These are phyloP conservation scores for Beauveria pseudobassiana DNA, from an alignment of 2,329 filamentous ascomycete genomes.

Conservation along the genomic window DNA sequence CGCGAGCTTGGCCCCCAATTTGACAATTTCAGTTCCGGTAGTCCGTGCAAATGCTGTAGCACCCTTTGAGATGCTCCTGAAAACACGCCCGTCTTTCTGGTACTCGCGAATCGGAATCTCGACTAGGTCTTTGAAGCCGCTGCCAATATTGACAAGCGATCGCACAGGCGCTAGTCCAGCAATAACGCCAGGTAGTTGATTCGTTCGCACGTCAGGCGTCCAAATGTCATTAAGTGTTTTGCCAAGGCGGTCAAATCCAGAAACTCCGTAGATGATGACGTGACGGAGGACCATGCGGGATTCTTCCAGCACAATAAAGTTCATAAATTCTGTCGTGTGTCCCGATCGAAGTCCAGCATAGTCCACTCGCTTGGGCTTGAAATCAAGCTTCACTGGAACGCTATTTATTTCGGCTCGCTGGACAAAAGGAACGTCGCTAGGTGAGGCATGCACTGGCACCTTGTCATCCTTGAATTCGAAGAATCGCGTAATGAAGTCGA, in stretches of 20 bases:
- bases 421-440: constrained; percentile 74
- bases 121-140: constrained; percentile 77
- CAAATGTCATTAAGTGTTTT: constrained; percentile 91
- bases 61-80: constrained; percentile 88
- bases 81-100: constrained; percentile 83
- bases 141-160: constrained; percentile 83
- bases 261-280: constrained; percentile 86
- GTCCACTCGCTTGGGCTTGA: constrained; percentile 97
- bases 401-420: constrained; percentile 83
- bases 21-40: constrained; percentile 89
- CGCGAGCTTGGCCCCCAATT: constrained; percentile 86
- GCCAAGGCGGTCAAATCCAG: constrained; percentile 83
- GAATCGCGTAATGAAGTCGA: constrained; percentile 95
- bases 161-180: constrained; percentile 86
- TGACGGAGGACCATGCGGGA: constrained; percentile 80
- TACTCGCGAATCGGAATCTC: constrained; percentile 90
- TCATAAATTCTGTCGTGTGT: constrained; percentile 97
- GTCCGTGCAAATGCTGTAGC: constrained; percentile 85
- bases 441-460: constrained; percentile 44
- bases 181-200: constrained; percentile 82
- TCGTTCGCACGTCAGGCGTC: constrained; percentile 86
- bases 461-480: constrained; percentile 92
- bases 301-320: constrained; percentile 87
- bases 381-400: constrained; percentile 78
- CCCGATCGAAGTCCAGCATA: constrained; percentile 89